These are phyloP conservation scores for Epichloe amarillans DNA, from an alignment of 2,329 filamentous ascomycete species.

Conservation along the genomic window DNA sequence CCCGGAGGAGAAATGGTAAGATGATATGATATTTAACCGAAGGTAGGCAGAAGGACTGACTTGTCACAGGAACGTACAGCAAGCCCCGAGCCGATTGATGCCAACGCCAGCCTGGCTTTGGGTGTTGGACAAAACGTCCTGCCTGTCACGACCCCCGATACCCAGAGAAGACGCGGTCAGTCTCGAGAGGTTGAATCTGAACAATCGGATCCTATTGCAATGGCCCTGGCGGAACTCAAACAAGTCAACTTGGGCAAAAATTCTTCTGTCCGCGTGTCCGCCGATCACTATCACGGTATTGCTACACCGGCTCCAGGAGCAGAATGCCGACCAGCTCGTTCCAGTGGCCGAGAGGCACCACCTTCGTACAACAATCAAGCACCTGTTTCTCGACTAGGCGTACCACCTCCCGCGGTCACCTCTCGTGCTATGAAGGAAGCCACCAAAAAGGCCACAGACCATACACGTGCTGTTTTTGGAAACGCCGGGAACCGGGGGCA, in stretches of 20 bases:
- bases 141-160: constrained; percentile 71
- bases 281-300: constrained; percentile 90
- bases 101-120: constrained; percentile 80
- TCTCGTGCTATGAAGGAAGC: constrained; percentile 92
- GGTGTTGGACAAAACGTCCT: constrained; percentile 96
- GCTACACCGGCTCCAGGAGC: constrained; percentile 58
- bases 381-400: constrained; percentile 65
- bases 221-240: constrained; percentile 85
- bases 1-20: constrained; percentile 8
- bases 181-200: constrained; percentile 31
- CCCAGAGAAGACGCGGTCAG: constrained; percentile 23
- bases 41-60: not conserved
- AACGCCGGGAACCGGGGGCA: constrained; percentile 15
- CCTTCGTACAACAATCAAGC: constrained; percentile 63
- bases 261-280: constrained; percentile 72
- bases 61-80: constrained; percentile 28
- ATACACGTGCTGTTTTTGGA: constrained; percentile 67
- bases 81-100: constrained; percentile 80
- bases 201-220: constrained; percentile 76
- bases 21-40: not conserved
- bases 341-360: constrained; percentile 37
- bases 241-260: constrained; percentile 66
- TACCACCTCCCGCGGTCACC: constrained; percentile 84
- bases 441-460: constrained; percentile 78
- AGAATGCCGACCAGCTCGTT: constrained; percentile 27